Evolutionary conservation across 257 asterid genomes (phyloP).

Genomic region (Asclepias syriaca): DNA sequence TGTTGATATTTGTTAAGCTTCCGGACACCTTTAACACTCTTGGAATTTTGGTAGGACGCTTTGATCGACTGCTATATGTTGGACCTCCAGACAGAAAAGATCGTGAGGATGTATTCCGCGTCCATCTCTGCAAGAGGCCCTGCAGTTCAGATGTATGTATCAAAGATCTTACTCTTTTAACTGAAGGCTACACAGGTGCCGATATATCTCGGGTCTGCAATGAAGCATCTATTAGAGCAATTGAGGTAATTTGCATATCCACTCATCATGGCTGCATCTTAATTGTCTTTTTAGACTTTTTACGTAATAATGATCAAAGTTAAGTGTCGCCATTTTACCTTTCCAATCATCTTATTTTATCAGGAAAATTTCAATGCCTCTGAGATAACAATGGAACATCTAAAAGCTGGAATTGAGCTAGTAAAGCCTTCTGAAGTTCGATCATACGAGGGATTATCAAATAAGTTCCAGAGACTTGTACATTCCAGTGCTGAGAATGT

Average conservation of each 20-base stretch:
- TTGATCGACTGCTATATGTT: conserved; percentile 89
- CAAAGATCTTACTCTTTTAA: conserved; percentile 67
- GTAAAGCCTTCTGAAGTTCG: conserved; percentile 66
- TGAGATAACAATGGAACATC: conserved; percentile 69
- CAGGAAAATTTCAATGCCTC: conserved; percentile 66
- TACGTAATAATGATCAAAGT: not conserved
- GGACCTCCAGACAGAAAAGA: conserved; percentile 83
- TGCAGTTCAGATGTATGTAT: conserved; percentile 69
- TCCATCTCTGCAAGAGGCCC: conserved; percentile 71
- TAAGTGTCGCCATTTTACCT: not conserved
- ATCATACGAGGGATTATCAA: conserved; percentile 50
- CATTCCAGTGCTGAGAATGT: conserved; percentile 39
- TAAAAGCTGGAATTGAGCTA: conserved; percentile 58
- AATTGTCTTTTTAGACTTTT: conserved; percentile 4
- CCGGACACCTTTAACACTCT: not conserved
- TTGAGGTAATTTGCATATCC: conserved; percentile 49
- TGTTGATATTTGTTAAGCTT: not conserved
- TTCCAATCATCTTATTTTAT: conserved; percentile 8
- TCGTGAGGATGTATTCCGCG: conserved; percentile 68
- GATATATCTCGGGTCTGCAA: conserved; percentile 79
- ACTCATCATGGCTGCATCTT: conserved; percentile 6
- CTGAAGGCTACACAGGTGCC: conserved; percentile 87
- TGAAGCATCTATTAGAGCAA: conserved; percentile 78
- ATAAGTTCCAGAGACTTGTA: conserved; percentile 71
- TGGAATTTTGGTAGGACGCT: conserved; percentile 55